Base-by-base conservation (phyloP, 2,329 filamentous ascomycete genomes). In the Dactylonectria estremocensis region DNA sequence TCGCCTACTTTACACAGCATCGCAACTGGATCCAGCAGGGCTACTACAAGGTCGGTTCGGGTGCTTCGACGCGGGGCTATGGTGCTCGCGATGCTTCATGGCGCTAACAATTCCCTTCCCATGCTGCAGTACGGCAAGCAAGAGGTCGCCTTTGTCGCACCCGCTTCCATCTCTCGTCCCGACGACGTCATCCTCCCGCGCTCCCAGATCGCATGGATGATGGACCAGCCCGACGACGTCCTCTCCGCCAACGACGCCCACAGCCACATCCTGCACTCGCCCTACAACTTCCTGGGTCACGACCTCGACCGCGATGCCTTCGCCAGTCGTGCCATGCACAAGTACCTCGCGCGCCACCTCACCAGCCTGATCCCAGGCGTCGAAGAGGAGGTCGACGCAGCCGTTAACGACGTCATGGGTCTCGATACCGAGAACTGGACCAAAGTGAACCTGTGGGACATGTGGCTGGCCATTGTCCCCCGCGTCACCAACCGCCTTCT, bases 161-260 rank as follows among this genome's bases (percentile, higher is more conserved):
- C 83, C 2, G 78, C 82, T 1, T 78, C 82, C 4, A 78, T 83
- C 1, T 80, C 80, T 8, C 79, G 81, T 2, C 78, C 82, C 1
- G 77, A 81, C 22, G 83, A 86, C 50, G 80, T 86, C 45, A 80
- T 86, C 56, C 75, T 86, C 4, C 84, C 84, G 2, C 78, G 76
- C 3, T 80, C 79, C 1, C 82, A 85, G 71, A 80, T 83, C 9
- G 72, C 77, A 9, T 86, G 84, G 84, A 80, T 86, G 74, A 79
- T 86, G 65, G 82, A 84, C 48, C 81, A 84, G 69, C 84, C 84
- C n/a, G 84, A 86, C 62, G 72, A 74, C 31, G 70, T 83, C 2
- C 75, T 86, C 31, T 85, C 82, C 2, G 77, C 83, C 0, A 74
- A 80, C 56, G 75, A 80, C 1, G 83, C 84, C 0, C 84, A 85